Evolutionary conservation across 129 eudicot genomes (phyloP).

Genomic region (Glebionis coronaria): DNA sequence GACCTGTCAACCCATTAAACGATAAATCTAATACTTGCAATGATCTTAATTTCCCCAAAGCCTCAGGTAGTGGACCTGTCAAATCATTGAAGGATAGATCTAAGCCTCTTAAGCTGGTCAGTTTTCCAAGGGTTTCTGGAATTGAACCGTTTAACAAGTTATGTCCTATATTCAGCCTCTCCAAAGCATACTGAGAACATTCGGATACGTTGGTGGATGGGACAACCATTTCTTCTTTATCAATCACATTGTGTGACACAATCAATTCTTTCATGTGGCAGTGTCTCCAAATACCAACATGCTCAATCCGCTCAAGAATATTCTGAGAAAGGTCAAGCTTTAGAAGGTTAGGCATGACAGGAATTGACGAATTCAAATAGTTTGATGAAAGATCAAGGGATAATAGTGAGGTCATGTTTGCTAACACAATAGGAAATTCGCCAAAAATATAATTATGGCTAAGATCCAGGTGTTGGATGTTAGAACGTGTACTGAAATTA

Average conservation of each 20-base stretch:
- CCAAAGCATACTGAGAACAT: not conserved
- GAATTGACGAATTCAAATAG: not conserved
- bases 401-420: slow-evolving; percentile 3
- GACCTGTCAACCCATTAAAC: too few species aligned
- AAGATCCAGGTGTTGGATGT: too few species aligned
- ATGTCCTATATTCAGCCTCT: not conserved
- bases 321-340: slow-evolving; percentile 7
- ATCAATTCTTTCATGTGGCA: not conserved
- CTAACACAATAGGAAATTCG: not conserved
- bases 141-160: not conserved
- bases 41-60: too few species aligned
- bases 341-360: not conserved
- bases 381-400: slow-evolving; percentile 8
- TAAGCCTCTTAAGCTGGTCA: not conserved
- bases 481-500: too few species aligned
- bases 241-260: not conserved
- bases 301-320: not conserved
- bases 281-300: slow-evolving; percentile 10
- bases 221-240: not conserved
- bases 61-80: not conserved
- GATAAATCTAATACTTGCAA: too few species aligned
- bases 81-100: not conserved
- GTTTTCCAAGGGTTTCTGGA: slow-evolving; percentile 4
- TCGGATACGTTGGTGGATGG: not conserved
- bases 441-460: too few species aligned